Conservation (phyloP, 225 moss, liverwort and hornwort genomes). For the Lunularia cruciata region DNA sequence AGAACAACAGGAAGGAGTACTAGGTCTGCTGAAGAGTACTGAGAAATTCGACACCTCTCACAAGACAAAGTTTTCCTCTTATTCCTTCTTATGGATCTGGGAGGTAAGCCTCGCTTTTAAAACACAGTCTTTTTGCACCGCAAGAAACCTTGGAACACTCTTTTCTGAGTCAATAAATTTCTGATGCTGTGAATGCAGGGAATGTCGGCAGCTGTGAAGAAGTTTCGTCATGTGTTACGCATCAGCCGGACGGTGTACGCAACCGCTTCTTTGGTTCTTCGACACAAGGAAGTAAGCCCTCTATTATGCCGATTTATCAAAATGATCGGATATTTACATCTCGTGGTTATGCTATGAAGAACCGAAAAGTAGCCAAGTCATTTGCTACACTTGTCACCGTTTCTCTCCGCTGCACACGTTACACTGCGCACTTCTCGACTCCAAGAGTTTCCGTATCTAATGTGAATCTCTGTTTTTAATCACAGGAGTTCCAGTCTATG, state of each 20-base stretch:
- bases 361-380: too few relatives aligned
- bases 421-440: too few relatives aligned
- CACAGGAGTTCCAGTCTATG: slow-evolving; percentile 50
- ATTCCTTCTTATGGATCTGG: slow-evolving; percentile 86
- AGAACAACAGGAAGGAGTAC: slow-evolving; percentile 62
- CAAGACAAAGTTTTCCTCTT: slow-evolving; percentile 83
- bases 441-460: too few relatives aligned
- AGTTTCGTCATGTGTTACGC: slow-evolving; percentile 72
- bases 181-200: slow-evolving; percentile 27
- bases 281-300: slow-evolving; percentile 55
- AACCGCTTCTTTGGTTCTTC: slow-evolving; percentile 61
- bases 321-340: neutral
- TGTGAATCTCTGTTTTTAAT: too few relatives aligned
- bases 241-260: slow-evolving; percentile 69
- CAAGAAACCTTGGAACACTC: neutral
- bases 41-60: slow-evolving; percentile 77
- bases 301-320: neutral
- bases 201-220: slow-evolving; percentile 81
- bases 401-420: too few relatives aligned
- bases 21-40: slow-evolving; percentile 76
- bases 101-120: slow-evolving; percentile 33
- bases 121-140: neutral
- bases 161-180: neutral
- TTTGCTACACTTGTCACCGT: too few relatives aligned
- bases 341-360: too few relatives aligned